Evolutionary conservation across 1,284 basidiomycete genomes (phyloP).

Genomic region (Cryptococcus deneoformans): DNA sequence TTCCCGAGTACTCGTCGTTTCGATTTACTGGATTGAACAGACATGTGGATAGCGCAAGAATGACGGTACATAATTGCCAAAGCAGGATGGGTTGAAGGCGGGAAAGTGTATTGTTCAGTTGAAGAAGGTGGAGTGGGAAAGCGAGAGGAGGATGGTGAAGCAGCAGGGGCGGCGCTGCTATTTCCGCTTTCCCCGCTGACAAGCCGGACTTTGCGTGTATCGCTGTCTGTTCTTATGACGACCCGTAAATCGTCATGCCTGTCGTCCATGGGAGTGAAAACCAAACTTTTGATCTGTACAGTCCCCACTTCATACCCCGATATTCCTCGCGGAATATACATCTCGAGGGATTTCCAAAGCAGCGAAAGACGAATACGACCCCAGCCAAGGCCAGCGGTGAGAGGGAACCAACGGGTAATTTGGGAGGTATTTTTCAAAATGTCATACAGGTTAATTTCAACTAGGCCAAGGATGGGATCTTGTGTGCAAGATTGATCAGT

Average conservation of each 20-base stretch:
- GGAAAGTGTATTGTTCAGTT: not conserved
- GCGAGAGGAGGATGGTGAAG: not conserved
- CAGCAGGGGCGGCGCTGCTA: not conserved
- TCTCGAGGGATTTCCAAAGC: constrained; percentile 49
- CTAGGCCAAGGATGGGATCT: constrained; percentile 46
- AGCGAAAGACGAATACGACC: constrained; percentile 46
- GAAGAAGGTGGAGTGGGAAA: not conserved
- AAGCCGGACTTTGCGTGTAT: not conserved
- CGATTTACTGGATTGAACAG: constrained; percentile 35
- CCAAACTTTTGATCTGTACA: constrained; percentile 27
- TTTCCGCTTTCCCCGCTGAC: not conserved
- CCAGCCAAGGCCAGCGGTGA: constrained; percentile 47
- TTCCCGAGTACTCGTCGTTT: constrained; percentile 36
- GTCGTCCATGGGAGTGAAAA: not conserved
- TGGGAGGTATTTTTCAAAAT: constrained; percentile 21
- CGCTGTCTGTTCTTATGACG: constrained; percentile 1
- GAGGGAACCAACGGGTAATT: constrained; percentile 40
- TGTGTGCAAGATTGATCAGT: constrained; percentile 1
- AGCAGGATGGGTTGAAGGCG: not conserved
- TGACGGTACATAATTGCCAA: constrained; percentile 48
- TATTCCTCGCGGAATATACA: constrained; percentile 35
- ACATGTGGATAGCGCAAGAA: constrained; percentile 33
- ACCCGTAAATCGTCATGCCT: not conserved
- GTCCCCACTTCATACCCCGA: constrained; percentile 46
- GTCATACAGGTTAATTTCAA: constrained; percentile 30